phyloP scores from a whole-genome alignment of 2,329 filamentous ascomycete species.

The Penicillium sp. region DNA sequence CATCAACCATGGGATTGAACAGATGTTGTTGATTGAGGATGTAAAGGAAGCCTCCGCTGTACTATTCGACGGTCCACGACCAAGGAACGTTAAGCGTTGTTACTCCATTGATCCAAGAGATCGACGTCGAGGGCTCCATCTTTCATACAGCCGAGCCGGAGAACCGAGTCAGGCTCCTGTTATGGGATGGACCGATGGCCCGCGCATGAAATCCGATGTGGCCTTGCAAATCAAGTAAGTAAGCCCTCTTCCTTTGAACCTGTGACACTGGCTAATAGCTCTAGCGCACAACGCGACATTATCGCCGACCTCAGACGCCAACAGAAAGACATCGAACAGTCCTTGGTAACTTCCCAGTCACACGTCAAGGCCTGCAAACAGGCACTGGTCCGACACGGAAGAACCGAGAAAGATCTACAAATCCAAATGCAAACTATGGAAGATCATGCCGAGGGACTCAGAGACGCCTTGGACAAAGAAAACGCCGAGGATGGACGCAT shows the following conservation, averaged over 20 bases:
- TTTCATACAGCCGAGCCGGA: constrained; percentile 52
- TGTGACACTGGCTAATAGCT: neutral
- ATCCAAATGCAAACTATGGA: constrained; percentile 59
- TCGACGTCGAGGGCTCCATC: constrained; percentile 59
- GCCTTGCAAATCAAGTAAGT: constrained; percentile 61
- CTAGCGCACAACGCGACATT: constrained; percentile 47
- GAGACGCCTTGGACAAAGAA: constrained; percentile 60
- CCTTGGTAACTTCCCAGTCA: constrained; percentile 49
- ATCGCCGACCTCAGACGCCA: constrained; percentile 57
- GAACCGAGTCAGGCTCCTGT: constrained; percentile 54
- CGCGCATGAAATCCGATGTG: constrained; percentile 78
- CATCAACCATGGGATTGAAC: constrained; percentile 79
- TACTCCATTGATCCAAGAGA: constrained; percentile 63
- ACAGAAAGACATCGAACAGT: constrained; percentile 51
- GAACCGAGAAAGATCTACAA: constrained; percentile 50
- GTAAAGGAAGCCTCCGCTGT: constrained; percentile 64
- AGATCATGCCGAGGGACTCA: constrained; percentile 63
- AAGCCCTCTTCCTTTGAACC: neutral
- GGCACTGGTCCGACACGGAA: constrained; percentile 51
- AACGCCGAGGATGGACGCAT: constrained; percentile 64
- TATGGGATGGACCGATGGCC: constrained; percentile 50
- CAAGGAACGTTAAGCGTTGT: constrained; percentile 70
- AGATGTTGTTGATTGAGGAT: constrained; percentile 72
- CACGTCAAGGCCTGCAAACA: constrained; percentile 51
- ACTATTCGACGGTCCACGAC: constrained; percentile 63